These are phyloP conservation scores for Solanum hybrid DNA, from an alignment of 305 asterid species.

Conservation along the genomic window DNA sequence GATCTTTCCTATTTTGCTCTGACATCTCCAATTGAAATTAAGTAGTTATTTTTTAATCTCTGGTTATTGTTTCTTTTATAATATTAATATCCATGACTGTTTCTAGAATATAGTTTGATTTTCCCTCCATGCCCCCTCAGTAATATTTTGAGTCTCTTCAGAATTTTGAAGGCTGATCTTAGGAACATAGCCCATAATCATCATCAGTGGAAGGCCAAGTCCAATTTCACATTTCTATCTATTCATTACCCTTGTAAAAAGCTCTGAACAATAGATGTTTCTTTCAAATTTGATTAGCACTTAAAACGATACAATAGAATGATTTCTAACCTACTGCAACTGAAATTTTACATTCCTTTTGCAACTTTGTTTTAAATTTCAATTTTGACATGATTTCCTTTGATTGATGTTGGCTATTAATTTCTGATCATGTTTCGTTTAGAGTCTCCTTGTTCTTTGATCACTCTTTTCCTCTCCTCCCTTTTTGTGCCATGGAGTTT, in stretches of 20 bases:
- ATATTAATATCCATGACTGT: background rate
- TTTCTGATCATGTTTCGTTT: background rate
- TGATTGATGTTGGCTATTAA: background rate
- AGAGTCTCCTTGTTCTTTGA: background rate
- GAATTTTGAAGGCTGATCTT: background rate
- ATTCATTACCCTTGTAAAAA: background rate
- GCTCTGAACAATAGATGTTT: background rate
- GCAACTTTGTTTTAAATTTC: background rate
- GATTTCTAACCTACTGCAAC: background rate
- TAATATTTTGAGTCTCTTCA: background rate
- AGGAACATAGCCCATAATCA: background rate
- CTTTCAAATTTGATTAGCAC: background rate
- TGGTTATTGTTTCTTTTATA: background rate
- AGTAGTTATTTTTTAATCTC: background rate
- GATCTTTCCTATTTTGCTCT: background rate
- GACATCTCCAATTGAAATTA: background rate
- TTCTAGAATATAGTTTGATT: background rate
- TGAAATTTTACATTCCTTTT: background rate
- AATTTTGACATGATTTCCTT: background rate
- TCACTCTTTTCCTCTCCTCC: background rate
- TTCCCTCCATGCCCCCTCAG: background rate
- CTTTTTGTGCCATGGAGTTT: background rate
- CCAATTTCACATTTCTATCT: background rate
- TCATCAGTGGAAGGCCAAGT: background rate
- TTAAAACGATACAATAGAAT: background rate